These are phyloP conservation scores for Coccinonectria pachysandricola DNA, from an alignment of 2,329 filamentous ascomycete species.

Conservation along the genomic window DNA sequence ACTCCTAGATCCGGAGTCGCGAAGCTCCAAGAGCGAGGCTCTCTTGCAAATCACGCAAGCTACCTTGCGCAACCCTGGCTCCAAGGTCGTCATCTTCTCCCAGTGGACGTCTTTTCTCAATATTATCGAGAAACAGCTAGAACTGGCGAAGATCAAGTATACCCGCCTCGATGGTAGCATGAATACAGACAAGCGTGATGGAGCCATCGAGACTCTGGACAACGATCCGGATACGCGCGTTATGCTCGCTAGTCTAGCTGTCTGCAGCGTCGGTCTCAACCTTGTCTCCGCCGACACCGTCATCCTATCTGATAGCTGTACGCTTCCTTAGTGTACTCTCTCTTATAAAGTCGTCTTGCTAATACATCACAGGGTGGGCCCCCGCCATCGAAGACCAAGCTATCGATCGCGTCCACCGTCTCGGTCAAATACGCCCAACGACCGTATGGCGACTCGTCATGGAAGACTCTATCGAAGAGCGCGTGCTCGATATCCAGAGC, in stretches of 20 bases:
- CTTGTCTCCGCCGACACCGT: slow-evolving; percentile 80
- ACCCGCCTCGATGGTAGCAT: slow-evolving; percentile 75
- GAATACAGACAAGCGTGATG: slow-evolving; percentile 59
- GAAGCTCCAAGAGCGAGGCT: slow-evolving; percentile 75
- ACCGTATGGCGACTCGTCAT: slow-evolving; percentile 76
- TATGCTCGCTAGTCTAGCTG: slow-evolving; percentile 70
- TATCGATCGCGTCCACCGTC: slow-evolving; percentile 74
- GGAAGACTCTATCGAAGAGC: slow-evolving; percentile 70
- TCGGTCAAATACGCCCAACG: slow-evolving; percentile 71
- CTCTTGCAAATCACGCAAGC: slow-evolving; percentile 66
- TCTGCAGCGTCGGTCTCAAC: slow-evolving; percentile 79
- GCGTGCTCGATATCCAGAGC: slow-evolving; percentile 66
- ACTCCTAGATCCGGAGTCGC: slow-evolving; percentile 50
- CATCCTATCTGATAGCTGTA: slow-evolving; percentile 67
- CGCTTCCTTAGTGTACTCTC: slow-evolving; percentile 9
- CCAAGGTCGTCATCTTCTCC: slow-evolving; percentile 64
- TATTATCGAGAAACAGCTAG: slow-evolving; percentile 59
- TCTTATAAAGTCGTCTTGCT: slow-evolving; percentile 2
- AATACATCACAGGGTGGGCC: slow-evolving; percentile 58
- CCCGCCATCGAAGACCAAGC: slow-evolving; percentile 90
- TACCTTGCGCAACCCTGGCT: slow-evolving; percentile 50
- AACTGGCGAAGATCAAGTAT: slow-evolving; percentile 48
- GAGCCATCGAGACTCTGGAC: slow-evolving; percentile 57
- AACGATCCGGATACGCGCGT: slow-evolving; percentile 58
- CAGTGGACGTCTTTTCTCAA: slow-evolving; percentile 70